Conservation (phyloP, 2,329 filamentous ascomycete species). For the Neopestalotiopsis sp. region DNA sequence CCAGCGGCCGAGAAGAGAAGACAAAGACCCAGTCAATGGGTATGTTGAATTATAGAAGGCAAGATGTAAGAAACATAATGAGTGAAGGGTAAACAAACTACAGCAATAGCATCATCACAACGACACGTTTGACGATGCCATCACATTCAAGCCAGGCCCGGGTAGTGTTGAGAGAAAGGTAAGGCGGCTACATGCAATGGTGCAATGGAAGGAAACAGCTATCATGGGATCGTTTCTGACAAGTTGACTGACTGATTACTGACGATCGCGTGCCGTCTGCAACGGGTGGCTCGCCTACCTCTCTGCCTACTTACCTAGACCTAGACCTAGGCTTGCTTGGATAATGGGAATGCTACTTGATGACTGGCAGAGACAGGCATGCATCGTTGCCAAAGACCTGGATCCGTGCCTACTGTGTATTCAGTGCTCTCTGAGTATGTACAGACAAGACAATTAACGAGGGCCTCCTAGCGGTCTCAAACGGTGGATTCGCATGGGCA, state of each 20-base stretch:
- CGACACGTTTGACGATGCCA: conserved; percentile 10
- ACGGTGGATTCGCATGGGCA: conserved; percentile 14
- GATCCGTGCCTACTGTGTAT: background rate
- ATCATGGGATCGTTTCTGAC: background rate
- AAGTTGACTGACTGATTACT: background rate
- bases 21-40: conserved; percentile 54
- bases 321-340: background rate
- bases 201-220: background rate
- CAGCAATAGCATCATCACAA: conserved; percentile 6
- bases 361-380: background rate
- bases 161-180: conserved; percentile 11
- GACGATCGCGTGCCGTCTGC: background rate
- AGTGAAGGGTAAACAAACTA: conserved; percentile 2
- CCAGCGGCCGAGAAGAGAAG: conserved; percentile 32
- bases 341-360: background rate
- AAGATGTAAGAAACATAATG: conserved; percentile 34
- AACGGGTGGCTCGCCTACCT: background rate
- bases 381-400: background rate
- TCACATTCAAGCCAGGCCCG: conserved; percentile 2
- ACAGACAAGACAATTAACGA: background rate
- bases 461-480: conserved; percentile 14
- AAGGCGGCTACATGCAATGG: background rate
- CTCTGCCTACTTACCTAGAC: background rate
- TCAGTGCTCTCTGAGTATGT: background rate
- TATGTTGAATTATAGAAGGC: conserved; percentile 37